Base-by-base conservation (phyloP, 805 yeast species). In the Saturnispora gosingensis region DNA sequence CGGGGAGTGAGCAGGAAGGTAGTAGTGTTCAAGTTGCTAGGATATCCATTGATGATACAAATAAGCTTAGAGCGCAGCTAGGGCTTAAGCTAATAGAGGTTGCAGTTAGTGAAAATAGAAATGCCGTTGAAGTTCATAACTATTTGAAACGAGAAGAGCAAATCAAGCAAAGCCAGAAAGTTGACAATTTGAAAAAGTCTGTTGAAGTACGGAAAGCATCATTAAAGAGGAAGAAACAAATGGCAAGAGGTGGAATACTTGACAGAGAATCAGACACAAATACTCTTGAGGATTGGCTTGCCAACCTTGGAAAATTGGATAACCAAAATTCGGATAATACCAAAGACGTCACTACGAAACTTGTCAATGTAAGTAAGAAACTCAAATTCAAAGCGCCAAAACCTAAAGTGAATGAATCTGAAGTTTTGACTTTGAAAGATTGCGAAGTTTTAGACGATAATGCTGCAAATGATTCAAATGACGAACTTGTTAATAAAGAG, bases 351-450 rank as follows among this genome's bases (percentile, higher is more conserved):
- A 8, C 5, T 3, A 9, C 28, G 27, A 38, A 39, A 20, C 45
- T 44, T 27, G n/a, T 18, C 2, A 46, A 46, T 18, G 35, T 16
- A 6, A 27, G 22, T 16, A 46, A 48, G 30, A 48, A 48, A 25
- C 35, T 48, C 7, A 22, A 16, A 24, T 48, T 48, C 16, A 48
- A 48, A 42, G 18, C 28, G 10, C 18, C 25, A 15, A 47, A 20
- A 7, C 42, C 42, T 8, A 20, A 32, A 30, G 24, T 32, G 7
- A 25, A 22, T 7, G 32, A 35, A 4, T n/a, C 13, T 8, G 57
- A 69, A n/a, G 70, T 83, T 3, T 66, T 85, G 48, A 84, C 89
- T 0, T 67, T 85, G 47, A 74, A 78, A 46, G 87, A 82, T 56
- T 57, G 62, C 9, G 46, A 51, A 22, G 51, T 51, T 11, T 38